A percentile compares a stretch with the other conserved stretches of the same genome.
phyloP scores from a whole-genome alignment of 2,329 filamentous ascomycete genomes.

The Zopfia rhizophila region DNA sequence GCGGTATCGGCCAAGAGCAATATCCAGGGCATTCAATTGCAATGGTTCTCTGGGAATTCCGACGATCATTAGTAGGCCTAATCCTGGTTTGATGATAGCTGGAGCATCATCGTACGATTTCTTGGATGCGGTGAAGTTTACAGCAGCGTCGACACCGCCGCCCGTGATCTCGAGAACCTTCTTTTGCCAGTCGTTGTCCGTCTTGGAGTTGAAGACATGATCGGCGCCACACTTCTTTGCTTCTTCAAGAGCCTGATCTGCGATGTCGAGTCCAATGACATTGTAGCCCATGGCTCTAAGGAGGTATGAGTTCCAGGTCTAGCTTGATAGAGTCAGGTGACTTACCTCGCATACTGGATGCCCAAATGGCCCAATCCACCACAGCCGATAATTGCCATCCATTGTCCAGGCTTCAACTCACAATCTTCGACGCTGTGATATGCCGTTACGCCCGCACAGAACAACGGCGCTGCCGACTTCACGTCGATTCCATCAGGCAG shows the following conservation, averaged over 20 bases:
- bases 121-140: constrained; percentile 46
- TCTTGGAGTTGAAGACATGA: constrained; percentile 42
- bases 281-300: constrained; percentile 42
- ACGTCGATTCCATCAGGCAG: constrained; percentile 40
- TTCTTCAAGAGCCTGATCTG: constrained; percentile 40
- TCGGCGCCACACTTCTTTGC: constrained; percentile 44
- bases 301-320: constrained; percentile 6
- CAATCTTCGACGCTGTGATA: constrained; percentile 43
- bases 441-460: constrained; percentile 45
- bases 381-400: constrained; percentile 43
- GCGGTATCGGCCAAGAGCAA: constrained; percentile 39
- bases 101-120: constrained; percentile 47
- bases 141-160: constrained; percentile 42
- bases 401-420: constrained; percentile 37
- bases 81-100: constrained; percentile 39
- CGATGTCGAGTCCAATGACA: constrained; percentile 44
- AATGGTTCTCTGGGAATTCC: constrained; percentile 45
- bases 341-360: constrained; percentile 44
- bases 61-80: constrained; percentile 47
- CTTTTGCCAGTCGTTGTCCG: constrained; percentile 39
- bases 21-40: constrained; percentile 44
- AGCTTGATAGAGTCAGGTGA: not conserved
- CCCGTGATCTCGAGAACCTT: constrained; percentile 41
- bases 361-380: constrained; percentile 46
- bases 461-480: constrained; percentile 38